Percentiles rank a stretch among this genome's conserved stretches.
Conservation (phyloP, 2,329 filamentous ascomycete genomes). For the Plectosphaerella sp. region DNA sequence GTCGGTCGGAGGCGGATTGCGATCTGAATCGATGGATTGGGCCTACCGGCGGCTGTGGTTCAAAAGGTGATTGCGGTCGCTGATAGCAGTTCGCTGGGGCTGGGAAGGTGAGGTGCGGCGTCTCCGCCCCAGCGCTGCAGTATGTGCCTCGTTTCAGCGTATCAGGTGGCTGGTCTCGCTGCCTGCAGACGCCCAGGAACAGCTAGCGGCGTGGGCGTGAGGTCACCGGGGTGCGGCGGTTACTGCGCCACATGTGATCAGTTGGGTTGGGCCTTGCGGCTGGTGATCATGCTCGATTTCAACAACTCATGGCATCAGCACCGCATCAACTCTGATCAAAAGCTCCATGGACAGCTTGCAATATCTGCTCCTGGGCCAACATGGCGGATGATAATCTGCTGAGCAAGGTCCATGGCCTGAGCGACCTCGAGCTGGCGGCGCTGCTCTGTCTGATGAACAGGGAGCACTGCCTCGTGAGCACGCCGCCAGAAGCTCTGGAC, state of each 20-base stretch:
- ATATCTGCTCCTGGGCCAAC: slow-evolving; percentile 13
- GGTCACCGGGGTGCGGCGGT: slow-evolving; percentile 2
- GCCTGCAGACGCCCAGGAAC: slow-evolving; percentile 8
- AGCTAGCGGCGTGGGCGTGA: slow-evolving; percentile 3
- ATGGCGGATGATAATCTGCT: slow-evolving; percentile 63
- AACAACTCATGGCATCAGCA: background rate
- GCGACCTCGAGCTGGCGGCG: slow-evolving; percentile 82
- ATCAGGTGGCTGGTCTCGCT: slow-evolving; percentile 8
- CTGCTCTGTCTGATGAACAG: slow-evolving; percentile 75
- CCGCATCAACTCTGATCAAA: background rate
- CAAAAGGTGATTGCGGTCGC: slow-evolving; percentile 7
- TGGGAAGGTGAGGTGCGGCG: background rate
- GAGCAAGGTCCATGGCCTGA: slow-evolving; percentile 70
- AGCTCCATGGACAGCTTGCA: background rate
- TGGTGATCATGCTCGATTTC: background rate
- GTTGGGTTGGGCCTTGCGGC: background rate
- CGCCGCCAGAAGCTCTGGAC: slow-evolving; percentile 56
- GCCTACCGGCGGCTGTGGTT: slow-evolving; percentile 11
- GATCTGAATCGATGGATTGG: slow-evolving; percentile 9
- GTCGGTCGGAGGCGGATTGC: slow-evolving; percentile 9
- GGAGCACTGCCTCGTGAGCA: slow-evolving; percentile 87
- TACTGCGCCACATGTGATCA: slow-evolving; percentile 2
- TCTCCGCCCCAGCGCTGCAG: background rate
- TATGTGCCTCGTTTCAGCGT: slow-evolving; percentile 10
- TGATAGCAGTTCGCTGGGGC: slow-evolving; percentile 9